Base-by-base conservation (phyloP, 768 basidiomycete genomes). In the Hortiboletus campestris region DNA sequence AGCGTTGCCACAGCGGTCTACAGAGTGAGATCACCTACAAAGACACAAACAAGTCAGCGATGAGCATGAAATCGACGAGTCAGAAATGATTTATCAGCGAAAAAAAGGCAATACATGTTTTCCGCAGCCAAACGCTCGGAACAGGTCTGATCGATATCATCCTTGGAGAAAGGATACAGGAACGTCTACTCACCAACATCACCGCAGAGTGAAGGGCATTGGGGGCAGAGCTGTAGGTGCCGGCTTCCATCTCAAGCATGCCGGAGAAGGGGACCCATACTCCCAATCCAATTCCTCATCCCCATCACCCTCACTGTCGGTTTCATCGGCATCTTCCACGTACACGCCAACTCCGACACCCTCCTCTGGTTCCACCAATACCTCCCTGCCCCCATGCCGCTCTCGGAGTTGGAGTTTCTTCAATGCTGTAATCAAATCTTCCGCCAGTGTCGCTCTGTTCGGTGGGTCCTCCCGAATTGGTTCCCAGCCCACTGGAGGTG, bases 401-500 rank as follows among this genome's bases (percentile, higher is more conserved):
- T 80, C 77, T 44, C 77, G 75, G 4, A 84, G 61, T 65, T 91
- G 83, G 3, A 98, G 79, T 61, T 80, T 82, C 61, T 77, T 80
- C 51, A 98, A 74, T 16, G 96, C 96, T 12, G 77, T 66, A 28
- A 93, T 89, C 59, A 98, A 81, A 67, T 98, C 96, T 22, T 89
- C 85, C 0, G 96, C 96, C 25, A 97, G 81, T 6, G 94, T 88
- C 3, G 81, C 74, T 3, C 76, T 68, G 66, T 98, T 98, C 0
- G 96, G 96, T 17, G 93, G 91, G 9, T 95, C 94, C 72, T 98
- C 96, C 47, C 77, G 77, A 53, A 94, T 82, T 22, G 82, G 93
- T 67, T 97, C 94, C 97, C 97, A 99, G 3, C 95, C 97, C 1
- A 95, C 86, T 0, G 97, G 97, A 0, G 97, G 97, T 0, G 94